Base-by-base conservation (phyloP, 2,329 filamentous ascomycete genomes). In the Penicillium sp. region DNA sequence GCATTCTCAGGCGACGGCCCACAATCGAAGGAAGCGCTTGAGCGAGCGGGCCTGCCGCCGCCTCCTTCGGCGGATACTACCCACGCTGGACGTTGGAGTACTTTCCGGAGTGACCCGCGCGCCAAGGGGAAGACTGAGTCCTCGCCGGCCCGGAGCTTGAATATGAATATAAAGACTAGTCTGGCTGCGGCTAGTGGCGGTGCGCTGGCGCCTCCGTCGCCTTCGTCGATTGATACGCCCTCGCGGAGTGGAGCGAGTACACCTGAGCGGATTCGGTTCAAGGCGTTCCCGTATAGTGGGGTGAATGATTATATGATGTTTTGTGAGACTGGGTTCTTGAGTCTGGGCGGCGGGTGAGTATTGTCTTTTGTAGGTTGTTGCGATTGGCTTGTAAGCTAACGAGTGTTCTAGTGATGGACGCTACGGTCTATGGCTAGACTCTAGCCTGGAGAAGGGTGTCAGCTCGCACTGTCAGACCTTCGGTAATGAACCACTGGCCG, bases 301-400 rank as follows among this genome's bases (percentile, higher is more conserved):
- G 86, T 96, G 42, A 98, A 99, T 75, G 95, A 98, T 76, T 99
- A 96, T 74, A 92, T 94, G 81, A 95, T 98, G 67, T 90, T 96
- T 70, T 98, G 94, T 77, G 92, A 98, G 77, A 82, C 86, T 3
- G 86, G 88, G 25, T 98, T 90, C 73, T 77, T 99, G 45, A 95
- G 90, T 70, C 84, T 98, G 20, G 95, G 95, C 11, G 94, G 92
- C 57, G 91, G 86, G 78, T 87, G 69, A 76, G 82, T 76, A 17
- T 55, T 20, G 11, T 57, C 42, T 37, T 37, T 17, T 17, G 11
- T 5, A 10, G 5, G 8, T 17, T 11, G 10, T 22, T 20, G 3
- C 5, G 3, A 25, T 20, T 39, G 22, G 14, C 31, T 17, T 4
- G 7, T 35, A 25, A 22, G 15, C 47, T 50, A 8, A 28, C 28